Evolutionary conservation across 257 asterid species (phyloP).

Genomic region (Lycium ferocissimum): DNA sequence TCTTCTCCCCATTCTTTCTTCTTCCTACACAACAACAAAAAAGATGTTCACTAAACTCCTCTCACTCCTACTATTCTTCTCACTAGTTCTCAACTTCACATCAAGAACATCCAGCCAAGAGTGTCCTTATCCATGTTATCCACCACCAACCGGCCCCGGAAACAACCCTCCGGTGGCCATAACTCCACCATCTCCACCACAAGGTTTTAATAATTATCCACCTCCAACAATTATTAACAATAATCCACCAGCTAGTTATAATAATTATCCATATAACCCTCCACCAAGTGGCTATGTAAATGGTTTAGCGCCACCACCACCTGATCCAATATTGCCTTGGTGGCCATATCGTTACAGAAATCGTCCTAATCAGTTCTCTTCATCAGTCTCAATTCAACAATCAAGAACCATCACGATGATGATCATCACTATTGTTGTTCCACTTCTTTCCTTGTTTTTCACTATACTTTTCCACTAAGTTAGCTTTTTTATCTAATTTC

Average conservation of each 20-base stretch:
- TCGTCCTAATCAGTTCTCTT: constrained; percentile 68
- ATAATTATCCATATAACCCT: constrained; percentile 30
- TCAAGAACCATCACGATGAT: constrained; percentile 34
- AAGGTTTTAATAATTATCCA: constrained; percentile 29
- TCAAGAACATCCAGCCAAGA: constrained; percentile 58
- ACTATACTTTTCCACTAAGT: background rate
- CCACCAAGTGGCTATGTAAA: constrained; percentile 51
- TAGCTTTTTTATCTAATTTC: background rate
- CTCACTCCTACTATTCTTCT: constrained; percentile 38
- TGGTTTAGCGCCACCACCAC: constrained; percentile 67
- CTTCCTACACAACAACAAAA: constrained; percentile 14
- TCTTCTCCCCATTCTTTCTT: constrained; percentile 26
- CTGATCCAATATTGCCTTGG: constrained; percentile 80
- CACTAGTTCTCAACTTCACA: constrained; percentile 45
- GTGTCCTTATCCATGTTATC: constrained; percentile 90
- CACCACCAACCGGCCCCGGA: constrained; percentile 80
- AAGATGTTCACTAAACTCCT: constrained; percentile 41
- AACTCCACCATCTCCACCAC: constrained; percentile 57
- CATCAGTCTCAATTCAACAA: constrained; percentile 40
- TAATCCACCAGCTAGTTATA: background rate
- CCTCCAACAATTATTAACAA: constrained; percentile 36
- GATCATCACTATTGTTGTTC: constrained; percentile 24
- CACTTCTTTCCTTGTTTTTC: background rate
- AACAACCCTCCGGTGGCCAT: constrained; percentile 54
- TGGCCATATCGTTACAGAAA: constrained; percentile 70